Evolutionary conservation across 1,284 basidiomycete genomes (phyloP).

Genomic region (Puccinia sorghi): DNA sequence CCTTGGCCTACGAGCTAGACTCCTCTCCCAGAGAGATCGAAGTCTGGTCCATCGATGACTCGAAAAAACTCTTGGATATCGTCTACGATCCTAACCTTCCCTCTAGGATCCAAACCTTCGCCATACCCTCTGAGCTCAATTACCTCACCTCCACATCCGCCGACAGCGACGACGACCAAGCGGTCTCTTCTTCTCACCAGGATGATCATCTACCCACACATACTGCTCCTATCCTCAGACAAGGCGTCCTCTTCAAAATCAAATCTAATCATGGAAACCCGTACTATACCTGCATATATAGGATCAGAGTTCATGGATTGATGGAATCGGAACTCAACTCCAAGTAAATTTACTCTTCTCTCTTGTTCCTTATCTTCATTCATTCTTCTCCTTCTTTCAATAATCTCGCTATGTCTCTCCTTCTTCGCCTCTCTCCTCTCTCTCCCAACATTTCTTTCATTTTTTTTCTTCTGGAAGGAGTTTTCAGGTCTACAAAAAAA

Average conservation of each 20-base stretch:
- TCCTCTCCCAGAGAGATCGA: constrained; percentile 83
- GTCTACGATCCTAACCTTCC: constrained; percentile 58
- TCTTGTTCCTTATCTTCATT: not conserved
- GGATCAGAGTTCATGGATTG: constrained; percentile 65
- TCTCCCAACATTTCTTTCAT: not conserved
- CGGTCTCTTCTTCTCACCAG: constrained; percentile 54
- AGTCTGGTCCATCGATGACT: constrained; percentile 82
- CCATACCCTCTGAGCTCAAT: constrained; percentile 43
- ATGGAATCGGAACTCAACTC: constrained; percentile 23
- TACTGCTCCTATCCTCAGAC: constrained; percentile 63
- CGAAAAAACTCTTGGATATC: constrained; percentile 68
- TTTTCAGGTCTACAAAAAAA: no score
- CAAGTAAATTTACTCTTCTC: not conserved
- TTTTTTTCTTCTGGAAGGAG: not conserved
- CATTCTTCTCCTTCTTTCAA: not conserved
- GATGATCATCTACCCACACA: constrained; percentile 53
- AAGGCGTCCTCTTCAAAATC: constrained; percentile 74
- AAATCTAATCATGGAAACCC: constrained; percentile 81
- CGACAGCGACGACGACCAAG: constrained; percentile 56
- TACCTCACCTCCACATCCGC: constrained; percentile 13
- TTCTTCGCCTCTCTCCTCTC: not conserved
- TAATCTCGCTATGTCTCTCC: not conserved
- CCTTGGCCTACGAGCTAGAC: constrained; percentile 69
- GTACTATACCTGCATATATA: constrained; percentile 85
- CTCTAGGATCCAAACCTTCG: constrained; percentile 54